Base-by-base conservation (phyloP, 805 yeast genomes). In the Yueomyces sinensis region DNA sequence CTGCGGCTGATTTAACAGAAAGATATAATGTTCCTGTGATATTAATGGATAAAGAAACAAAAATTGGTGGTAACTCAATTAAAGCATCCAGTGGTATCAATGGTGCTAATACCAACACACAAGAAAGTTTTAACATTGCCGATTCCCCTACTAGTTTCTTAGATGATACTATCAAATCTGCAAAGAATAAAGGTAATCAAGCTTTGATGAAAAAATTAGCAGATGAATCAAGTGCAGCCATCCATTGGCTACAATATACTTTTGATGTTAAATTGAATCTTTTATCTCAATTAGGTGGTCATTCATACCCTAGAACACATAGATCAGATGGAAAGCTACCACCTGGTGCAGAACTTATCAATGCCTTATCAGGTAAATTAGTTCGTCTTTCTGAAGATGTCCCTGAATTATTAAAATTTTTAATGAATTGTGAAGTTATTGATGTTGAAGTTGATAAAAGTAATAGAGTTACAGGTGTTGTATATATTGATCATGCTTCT, bases 281-380 rank as follows among this genome's bases (percentile, higher is more conserved):
- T 13, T 79, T 82, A 11, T 69, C 82, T n/a, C 70, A 82, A 45
- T 56, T 82, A 30, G 94, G 94, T 19, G 94, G 94, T 3, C 93
- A 82, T 50, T 75, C 86, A 1, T 72, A 66, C 33, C 75, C 83
- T 16, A 65, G 94, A 53, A 82, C 94, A 1, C 94, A 82, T 52
- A 67, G 93, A 45, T 87, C 93, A 1, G 68, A 71, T 6, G 64
- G 65, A 1, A 63, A 61, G 11, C 48, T 70, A 14, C 76, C 78
- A 13, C 80, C 80, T 4, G 80, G 80, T 0, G 70, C 64, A 52
- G 76, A 72, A 30, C 70, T 74, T 14, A 60, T 74, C 1, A 63
- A 70, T 5, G 59, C 68, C 4, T 48, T 72, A 32, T 56, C 62
- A 29, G 59, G 60, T 30, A 51, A 50, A 23, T 40, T 71, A 11